phyloP scores from a whole-genome alignment of 2,329 filamentous ascomycete genomes.

The Xenosphaeropsis pyriputrescens region DNA sequence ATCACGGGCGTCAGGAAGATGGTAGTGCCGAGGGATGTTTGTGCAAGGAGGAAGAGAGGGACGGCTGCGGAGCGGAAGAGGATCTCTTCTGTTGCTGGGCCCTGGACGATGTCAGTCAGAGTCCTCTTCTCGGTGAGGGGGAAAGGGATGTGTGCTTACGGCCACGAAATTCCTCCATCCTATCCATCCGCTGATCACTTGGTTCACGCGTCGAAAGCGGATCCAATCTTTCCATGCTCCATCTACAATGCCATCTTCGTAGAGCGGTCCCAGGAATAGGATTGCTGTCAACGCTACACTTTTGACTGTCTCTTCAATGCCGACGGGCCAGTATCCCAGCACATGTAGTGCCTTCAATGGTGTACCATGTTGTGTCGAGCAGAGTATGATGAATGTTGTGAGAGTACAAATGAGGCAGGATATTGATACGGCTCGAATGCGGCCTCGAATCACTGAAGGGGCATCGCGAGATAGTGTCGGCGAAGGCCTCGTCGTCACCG shows the following conservation, averaged over 20 bases:
- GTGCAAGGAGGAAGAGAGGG: constrained; percentile 65
- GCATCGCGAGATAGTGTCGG: constrained; percentile 70
- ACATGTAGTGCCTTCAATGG: constrained; percentile 44
- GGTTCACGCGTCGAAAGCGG: constrained; percentile 35
- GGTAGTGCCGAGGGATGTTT: constrained; percentile 32
- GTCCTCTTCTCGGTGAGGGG: neutral
- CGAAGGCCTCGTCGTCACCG: constrained; percentile 64
- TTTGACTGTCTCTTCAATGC: constrained; percentile 45
- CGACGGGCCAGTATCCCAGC: constrained; percentile 71
- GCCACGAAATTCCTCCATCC: constrained; percentile 79
- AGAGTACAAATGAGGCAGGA: constrained; percentile 58
- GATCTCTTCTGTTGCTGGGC: constrained; percentile 82
- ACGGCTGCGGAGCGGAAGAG: constrained; percentile 83
- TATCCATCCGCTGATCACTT: constrained; percentile 57
- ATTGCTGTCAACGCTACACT: constrained; percentile 58
- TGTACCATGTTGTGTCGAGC: constrained; percentile 32
- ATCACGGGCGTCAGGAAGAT: constrained; percentile 76
- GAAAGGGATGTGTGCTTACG: constrained; percentile 32
- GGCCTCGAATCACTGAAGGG: constrained; percentile 74
- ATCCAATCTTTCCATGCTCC: constrained; percentile 54
- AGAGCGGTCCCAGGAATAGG: constrained; percentile 75
- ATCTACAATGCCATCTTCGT: constrained; percentile 63
- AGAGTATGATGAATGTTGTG: constrained; percentile 52
- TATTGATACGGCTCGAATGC: constrained; percentile 65
- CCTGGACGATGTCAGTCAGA: constrained; percentile 27